Evolutionary conservation across 108 stramenopile species (phyloP).

Genomic region (Fragilariopsis cylindrus): DNA sequence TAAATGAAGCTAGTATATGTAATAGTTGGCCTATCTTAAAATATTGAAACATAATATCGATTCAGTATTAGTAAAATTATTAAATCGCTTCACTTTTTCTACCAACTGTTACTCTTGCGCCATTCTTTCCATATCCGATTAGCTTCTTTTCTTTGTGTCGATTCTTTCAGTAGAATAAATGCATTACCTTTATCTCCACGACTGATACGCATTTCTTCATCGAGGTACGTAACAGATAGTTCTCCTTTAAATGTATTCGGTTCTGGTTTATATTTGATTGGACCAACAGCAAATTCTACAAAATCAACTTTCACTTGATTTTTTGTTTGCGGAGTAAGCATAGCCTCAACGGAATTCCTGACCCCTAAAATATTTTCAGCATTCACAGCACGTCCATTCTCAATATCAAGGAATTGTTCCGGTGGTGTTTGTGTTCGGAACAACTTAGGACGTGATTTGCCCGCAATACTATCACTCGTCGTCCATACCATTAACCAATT

Average conservation of each 20-base stretch:
- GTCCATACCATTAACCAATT: conserved; percentile 14
- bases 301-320: conserved; percentile 4
- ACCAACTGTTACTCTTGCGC: background rate
- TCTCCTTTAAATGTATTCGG: background rate
- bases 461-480: conserved; percentile 12
- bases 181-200: conserved; percentile 2
- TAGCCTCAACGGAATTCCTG: background rate
- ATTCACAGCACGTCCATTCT: conserved; percentile 2
- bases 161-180: conserved; percentile 2
- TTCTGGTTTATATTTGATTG: conserved; percentile 2
- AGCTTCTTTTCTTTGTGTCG: conserved; percentile 1
- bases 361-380: background rate
- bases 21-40: no score
- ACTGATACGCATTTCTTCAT: conserved; percentile 13
- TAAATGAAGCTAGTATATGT: no score
- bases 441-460: background rate
- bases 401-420: background rate
- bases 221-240: conserved; percentile 4
- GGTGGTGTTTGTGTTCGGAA: background rate
- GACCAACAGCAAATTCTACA: conserved; percentile 2
- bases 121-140: conserved; percentile 7
- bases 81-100: no score
- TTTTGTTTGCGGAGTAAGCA: background rate
- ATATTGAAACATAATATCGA: no score
- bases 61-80: no score